Evolutionary conservation across 225 moss, liverwort and hornwort species (phyloP), one percentile per base, ranked within the genome.

Genomic region (Thuidium tamariscinum): DNA sequence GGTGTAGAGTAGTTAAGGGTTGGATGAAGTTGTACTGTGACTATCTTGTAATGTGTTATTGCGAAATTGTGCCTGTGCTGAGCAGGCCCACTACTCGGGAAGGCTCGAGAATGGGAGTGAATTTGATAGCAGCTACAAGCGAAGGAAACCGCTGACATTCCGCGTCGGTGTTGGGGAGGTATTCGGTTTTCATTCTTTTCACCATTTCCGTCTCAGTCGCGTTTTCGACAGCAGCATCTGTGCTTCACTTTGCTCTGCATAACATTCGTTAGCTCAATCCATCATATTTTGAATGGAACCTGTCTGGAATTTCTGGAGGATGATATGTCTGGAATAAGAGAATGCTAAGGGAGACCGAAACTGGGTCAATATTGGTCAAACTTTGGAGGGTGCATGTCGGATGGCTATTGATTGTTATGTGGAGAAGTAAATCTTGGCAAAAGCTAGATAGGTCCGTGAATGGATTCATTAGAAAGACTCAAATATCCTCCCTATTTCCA

Each of bases 121-220:
- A 63, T 98, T 98, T 74, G 98, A 98, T 56, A 98, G 97, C 88
- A 98, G 98, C 90, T 98, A 98, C 92, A 94, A 90, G 63, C 93
- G 98, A 26, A 91, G 96, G 36, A 97, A 95, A 76, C 98, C 98
- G 37, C 89, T 98, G 66, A 93, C 94, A 18, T 98, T 98, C 80
- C 95, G 96, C 23, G 91, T 98, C 52, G 98, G 98, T 59, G 97
- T 97, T 44, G 98, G 98, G 86, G 97, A 98, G 97, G 97, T 98
- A 44, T 29, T 65, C 27, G 39, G 2, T 66, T 59, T 37, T 73
- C 65, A 39, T 57, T 79, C 20, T 29, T 48, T 81, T 66, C 80
- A 36, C 37, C 44, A 54, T 59, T 77, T 79, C 74, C 42, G 57
- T 54, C 63, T 55, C 77, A 25, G 23, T 52, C 2, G 25, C 30